These are phyloP conservation scores for Lagenaria siceraria DNA, from an alignment of 306 rosid genomes.

Conservation along the genomic window DNA sequence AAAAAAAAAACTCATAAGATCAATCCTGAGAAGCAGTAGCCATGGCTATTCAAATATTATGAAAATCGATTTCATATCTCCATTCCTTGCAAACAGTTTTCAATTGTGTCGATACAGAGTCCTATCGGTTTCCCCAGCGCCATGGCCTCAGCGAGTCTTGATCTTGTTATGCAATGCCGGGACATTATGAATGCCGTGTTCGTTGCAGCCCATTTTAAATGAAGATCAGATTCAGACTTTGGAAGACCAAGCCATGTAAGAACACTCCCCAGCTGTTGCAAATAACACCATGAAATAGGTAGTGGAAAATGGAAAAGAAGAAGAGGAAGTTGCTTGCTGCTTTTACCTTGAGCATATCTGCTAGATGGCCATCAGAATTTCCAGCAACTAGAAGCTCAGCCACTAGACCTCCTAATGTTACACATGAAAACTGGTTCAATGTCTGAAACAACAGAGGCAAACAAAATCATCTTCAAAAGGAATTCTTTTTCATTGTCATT, in stretches of 20 bases:
- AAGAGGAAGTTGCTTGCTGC: background rate
- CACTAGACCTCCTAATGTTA: conserved; percentile 12
- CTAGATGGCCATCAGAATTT: conserved; percentile 10
- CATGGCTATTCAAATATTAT: background rate
- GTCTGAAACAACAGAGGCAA: background rate
- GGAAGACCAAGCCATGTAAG: conserved; percentile 5
- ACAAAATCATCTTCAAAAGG: background rate
- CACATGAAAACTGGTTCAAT: conserved; percentile 9
- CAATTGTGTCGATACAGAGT: conserved; percentile 6
- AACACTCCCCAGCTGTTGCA: conserved; percentile 10
- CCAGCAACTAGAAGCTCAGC: conserved; percentile 13
- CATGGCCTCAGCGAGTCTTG: conserved; percentile 8
- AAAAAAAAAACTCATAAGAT: no score
- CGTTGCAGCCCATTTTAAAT: conserved; percentile 5
- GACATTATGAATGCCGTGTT: conserved; percentile 7
- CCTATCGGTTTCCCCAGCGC: conserved; percentile 5
- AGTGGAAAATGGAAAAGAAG: background rate
- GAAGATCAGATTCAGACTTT: background rate
- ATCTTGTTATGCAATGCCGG: conserved; percentile 1
- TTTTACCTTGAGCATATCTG: conserved; percentile 2
- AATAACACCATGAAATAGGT: background rate
- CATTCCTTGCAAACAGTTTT: background rate
- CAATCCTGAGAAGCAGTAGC: no score
- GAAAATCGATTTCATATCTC: background rate
- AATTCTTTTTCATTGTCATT: background rate